These are phyloP conservation scores for Citrus reticulata DNA, from an alignment of 345 rosid species.

Conservation along the genomic window DNA sequence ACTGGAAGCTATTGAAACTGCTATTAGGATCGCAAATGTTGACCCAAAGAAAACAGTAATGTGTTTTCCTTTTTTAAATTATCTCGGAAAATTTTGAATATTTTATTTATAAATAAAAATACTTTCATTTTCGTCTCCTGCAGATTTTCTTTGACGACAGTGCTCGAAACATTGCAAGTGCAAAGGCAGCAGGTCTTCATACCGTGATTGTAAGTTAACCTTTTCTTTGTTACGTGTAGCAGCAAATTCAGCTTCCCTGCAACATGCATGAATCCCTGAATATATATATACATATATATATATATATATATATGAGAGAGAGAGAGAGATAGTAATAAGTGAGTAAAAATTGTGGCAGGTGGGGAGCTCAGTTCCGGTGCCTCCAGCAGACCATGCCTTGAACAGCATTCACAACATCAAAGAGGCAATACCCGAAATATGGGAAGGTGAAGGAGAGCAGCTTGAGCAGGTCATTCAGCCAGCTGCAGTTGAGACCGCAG, in stretches of 20 bases:
- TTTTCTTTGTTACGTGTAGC: background rate
- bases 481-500: slow-evolving; percentile 51
- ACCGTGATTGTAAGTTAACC: slow-evolving; percentile 57
- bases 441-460: slow-evolving; percentile 62
- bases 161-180: slow-evolving; percentile 71
- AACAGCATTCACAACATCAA: slow-evolving; percentile 78
- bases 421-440: slow-evolving; percentile 77
- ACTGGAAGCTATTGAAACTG: slow-evolving; percentile 60
- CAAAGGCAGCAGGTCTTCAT: slow-evolving; percentile 67
- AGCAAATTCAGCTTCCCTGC: background rate
- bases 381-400: slow-evolving; percentile 79
- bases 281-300: no score
- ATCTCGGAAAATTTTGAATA: background rate
- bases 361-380: slow-evolving; percentile 57
- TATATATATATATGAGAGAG: no score
- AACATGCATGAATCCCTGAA: no score
- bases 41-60: slow-evolving; percentile 75
- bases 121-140: background rate
- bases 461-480: slow-evolving; percentile 57
- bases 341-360: slow-evolving; percentile 38
- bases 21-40: slow-evolving; percentile 50
- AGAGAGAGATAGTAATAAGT: background rate
- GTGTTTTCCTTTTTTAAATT: background rate
- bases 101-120: background rate
- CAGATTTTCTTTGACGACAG: slow-evolving; percentile 93